Evolutionary conservation across 2,329 filamentous ascomycete genomes (phyloP).

Genomic region (Ceratocystis ficicola): DNA sequence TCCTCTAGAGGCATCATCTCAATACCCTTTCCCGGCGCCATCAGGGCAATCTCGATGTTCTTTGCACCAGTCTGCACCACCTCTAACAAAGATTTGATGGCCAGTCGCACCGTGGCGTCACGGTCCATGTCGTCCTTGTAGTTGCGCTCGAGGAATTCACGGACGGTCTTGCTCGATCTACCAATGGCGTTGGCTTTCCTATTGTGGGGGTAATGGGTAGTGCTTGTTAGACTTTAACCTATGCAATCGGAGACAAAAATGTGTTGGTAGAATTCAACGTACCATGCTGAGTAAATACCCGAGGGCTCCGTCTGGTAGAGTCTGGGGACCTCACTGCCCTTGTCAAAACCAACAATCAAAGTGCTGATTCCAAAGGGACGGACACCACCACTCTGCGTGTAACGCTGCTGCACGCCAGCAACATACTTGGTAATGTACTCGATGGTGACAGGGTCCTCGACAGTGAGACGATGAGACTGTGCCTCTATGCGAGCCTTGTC

Average conservation of each 20-base stretch:
- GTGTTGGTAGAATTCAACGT: conserved; percentile 29
- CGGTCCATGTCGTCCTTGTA: conserved; percentile 97
- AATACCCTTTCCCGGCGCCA: conserved; percentile 81
- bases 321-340: conserved; percentile 73
- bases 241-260: background rate
- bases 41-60: conserved; percentile 98
- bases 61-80: conserved; percentile 98
- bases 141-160: conserved; percentile 96
- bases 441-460: conserved; percentile 93
- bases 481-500: conserved; percentile 97
- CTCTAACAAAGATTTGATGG: conserved; percentile 94
- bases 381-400: conserved; percentile 97
- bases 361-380: conserved; percentile 98
- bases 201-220: conserved; percentile 10
- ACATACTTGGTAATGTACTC: conserved; percentile 99
- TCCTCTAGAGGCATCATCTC: conserved; percentile 93
- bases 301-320: conserved; percentile 99
- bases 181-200: conserved; percentile 99
- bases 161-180: conserved; percentile 95
- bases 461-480: conserved; percentile 90
- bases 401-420: conserved; percentile 93
- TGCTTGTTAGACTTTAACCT: conserved; percentile 1
- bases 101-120: conserved; percentile 88
- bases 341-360: conserved; percentile 95
- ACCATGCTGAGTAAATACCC: conserved; percentile 98